Evolutionary conservation across 768 basidiomycete species (phyloP), one percentile per base, ranked within the genome.

Genomic region (Polyporus arcularius): DNA sequence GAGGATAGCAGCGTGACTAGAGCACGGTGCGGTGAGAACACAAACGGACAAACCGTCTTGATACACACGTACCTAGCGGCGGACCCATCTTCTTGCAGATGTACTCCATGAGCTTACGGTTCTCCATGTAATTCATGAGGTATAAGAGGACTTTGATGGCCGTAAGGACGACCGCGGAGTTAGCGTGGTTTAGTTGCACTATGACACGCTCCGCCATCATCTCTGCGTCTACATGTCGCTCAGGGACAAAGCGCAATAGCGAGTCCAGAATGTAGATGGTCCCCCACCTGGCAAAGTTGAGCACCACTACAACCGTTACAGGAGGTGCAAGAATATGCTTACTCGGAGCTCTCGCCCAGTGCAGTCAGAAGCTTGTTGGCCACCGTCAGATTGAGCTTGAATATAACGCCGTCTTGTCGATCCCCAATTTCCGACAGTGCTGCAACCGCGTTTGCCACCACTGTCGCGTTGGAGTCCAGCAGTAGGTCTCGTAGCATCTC

Each of bases 71-170:
- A 96, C 96, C 96, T 73, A 99, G 76, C 26, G 97, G 97, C 12
- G 97, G 96, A 0, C 95, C 95, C 92, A 99, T 96, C 79, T 98
- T 98, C 74, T 91, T 88, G 76, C 97, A 97, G 66, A 97, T 89
- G 65, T 88, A 83, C 60, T 97, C 92, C 50, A 97, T 90, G 50
- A 94, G 76, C 43, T 80, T 83, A 59, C 91, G 85, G 72, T 92
- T 89, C 63, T 93, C 90, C 92, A 98, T 98, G 75, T 99, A 98
- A 74, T 98, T 99, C 96, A 99, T 98, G 61, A 98, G 79, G 70
- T 96, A 98, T 18, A 98, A 79, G 28, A 98, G 81, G 56, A 92
- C 88, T 76, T 99, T 98, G 82, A 98, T 92, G 14, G 95, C 91
- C n/a, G 96, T 98, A 55, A 99, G 80, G 11, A 98, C 95, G n/a